These are phyloP conservation scores for Fusarium albidum DNA, from an alignment of 2,329 filamentous ascomycete genomes.

Conservation along the genomic window DNA sequence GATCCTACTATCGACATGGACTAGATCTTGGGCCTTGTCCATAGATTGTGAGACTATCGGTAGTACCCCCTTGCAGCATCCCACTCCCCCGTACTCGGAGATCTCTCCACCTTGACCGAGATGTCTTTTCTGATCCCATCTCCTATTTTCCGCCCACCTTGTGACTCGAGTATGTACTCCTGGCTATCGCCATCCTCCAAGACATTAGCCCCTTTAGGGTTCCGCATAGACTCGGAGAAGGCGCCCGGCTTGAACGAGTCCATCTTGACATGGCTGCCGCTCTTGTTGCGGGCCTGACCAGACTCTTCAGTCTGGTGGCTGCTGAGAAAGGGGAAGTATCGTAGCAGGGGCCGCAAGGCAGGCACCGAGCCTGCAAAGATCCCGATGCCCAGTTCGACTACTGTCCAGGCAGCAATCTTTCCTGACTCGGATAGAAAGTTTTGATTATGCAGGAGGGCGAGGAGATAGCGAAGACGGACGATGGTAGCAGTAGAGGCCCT, in stretches of 20 bases:
- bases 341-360: conserved; percentile 4
- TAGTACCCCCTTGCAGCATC: no score
- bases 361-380: conserved; percentile 11
- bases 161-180: not conserved
- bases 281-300: not conserved
- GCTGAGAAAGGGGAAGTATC: conserved; percentile 4
- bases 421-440: conserved; percentile 3
- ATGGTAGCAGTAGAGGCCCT: conserved; percentile 6
- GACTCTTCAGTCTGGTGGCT: not conserved
- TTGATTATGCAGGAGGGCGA: conserved; percentile 5
- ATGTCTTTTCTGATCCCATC: not conserved
- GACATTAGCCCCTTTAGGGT: not conserved
- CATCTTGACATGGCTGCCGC: conserved; percentile 1
- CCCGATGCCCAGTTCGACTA: conserved; percentile 9
- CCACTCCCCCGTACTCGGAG: no score
- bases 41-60: no score
- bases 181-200: conserved; percentile 1
- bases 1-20: no score
- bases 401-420: conserved; percentile 15
- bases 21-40: no score
- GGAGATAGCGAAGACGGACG: conserved; percentile 7
- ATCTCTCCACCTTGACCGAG: not conserved
- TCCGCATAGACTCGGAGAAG: not conserved
- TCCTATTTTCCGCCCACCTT: not conserved
- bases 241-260: not conserved